A percentile compares a stretch with the other conserved stretches of the same genome.
Conservation (phyloP, 2,329 filamentous ascomycete species). For the Lachnellula suecica region DNA sequence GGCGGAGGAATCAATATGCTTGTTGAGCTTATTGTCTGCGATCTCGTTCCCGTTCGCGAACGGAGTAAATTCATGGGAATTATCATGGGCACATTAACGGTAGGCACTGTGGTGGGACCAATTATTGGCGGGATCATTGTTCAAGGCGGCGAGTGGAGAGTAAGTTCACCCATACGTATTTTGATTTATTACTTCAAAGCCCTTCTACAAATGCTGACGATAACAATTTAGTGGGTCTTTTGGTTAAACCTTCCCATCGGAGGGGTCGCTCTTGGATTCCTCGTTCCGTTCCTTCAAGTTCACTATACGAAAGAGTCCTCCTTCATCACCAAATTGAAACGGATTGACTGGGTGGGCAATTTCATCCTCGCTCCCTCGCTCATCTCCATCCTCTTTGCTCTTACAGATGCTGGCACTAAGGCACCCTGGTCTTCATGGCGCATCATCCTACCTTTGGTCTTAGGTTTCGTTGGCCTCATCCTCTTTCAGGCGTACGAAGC, state of each 20-base stretch:
- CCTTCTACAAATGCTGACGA: not conserved
- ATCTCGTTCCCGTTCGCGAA: constrained; percentile 40
- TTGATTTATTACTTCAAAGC: not conserved
- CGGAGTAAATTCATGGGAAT: constrained; percentile 35
- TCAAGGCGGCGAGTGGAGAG: not conserved
- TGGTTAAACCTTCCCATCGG: constrained; percentile 18
- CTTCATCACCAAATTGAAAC: constrained; percentile 35
- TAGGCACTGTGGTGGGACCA: constrained; percentile 24
- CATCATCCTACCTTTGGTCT: constrained; percentile 56
- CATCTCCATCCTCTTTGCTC: constrained; percentile 56
- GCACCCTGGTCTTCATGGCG: constrained; percentile 61
- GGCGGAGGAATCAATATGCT: constrained; percentile 46
- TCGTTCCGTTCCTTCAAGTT: constrained; percentile 14
- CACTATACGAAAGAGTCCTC: constrained; percentile 3
- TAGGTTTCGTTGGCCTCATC: constrained; percentile 50
- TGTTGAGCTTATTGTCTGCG: constrained; percentile 41
- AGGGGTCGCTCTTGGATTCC: constrained; percentile 7
- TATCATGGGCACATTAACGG: constrained; percentile 26
- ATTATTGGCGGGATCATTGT: constrained; percentile 20
- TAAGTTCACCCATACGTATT: not conserved
- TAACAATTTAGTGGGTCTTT: constrained; percentile 14
- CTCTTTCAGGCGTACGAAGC: constrained; percentile 40
- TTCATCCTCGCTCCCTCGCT: constrained; percentile 54
- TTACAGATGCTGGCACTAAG: constrained; percentile 63
- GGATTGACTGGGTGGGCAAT: constrained; percentile 63